These are phyloP conservation scores for Chalciporus pseudorubinellus DNA, from an alignment of 768 basidiomycete species.

Conservation along the genomic window DNA sequence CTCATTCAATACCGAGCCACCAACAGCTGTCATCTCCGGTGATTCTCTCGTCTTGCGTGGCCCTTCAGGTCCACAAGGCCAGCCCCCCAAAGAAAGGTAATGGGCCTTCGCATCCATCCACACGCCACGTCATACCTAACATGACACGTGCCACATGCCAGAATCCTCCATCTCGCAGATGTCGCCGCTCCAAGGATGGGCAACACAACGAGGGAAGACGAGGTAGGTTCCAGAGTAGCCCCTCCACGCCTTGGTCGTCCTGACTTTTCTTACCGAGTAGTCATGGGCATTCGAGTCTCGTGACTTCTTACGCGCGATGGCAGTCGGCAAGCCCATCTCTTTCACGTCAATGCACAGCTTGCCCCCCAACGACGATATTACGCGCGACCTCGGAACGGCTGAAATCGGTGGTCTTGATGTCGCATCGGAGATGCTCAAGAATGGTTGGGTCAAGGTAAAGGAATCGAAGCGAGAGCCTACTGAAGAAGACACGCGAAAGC, in stretches of 20 bases:
- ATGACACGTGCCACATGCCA: constrained; percentile 31
- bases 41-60: constrained; percentile 86
- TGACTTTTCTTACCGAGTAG: constrained; percentile 36
- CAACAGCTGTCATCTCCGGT: constrained; percentile 81
- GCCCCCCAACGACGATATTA: constrained; percentile 68
- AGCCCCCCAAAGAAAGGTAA: constrained; percentile 87
- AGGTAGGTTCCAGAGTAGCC: constrained; percentile 46
- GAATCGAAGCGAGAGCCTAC: constrained; percentile 81
- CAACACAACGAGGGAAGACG: constrained; percentile 80
- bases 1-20: constrained; percentile 27
- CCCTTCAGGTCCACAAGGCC: constrained; percentile 74
- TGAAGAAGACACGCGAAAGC: constrained; percentile 71
- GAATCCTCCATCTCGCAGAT: constrained; percentile 88
- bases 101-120: constrained; percentile 11
- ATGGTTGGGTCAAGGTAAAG: constrained; percentile 93
- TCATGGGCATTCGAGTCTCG: constrained; percentile 91
- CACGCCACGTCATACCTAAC: constrained; percentile 1
- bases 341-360: constrained; percentile 83
- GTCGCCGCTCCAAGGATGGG: constrained; percentile 83
- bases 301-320: constrained; percentile 81
- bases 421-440: constrained; percentile 70
- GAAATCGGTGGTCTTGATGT: constrained; percentile 74
- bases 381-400: constrained; percentile 77
- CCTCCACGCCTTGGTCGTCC: background rate
- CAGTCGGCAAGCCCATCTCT: constrained; percentile 88